Evolutionary conservation across 805 yeast genomes (phyloP).

Genomic region (Nakazawaea ishiwadae): DNA sequence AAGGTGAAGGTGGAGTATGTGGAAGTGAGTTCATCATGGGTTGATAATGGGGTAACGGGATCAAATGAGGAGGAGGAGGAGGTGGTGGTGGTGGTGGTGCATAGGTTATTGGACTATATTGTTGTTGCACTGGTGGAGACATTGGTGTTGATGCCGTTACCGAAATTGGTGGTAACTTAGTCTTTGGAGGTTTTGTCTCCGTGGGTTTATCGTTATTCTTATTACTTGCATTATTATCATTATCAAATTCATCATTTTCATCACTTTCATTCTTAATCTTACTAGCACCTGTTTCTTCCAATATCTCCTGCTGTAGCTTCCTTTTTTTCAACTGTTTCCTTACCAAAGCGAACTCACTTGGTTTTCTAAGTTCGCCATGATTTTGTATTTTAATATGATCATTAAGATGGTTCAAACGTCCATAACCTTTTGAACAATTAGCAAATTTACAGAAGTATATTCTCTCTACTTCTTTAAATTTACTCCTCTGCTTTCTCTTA

Average conservation of each 20-base stretch:
- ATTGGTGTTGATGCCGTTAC: not conserved
- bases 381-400: conserved; percentile 9
- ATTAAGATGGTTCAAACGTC: conserved; percentile 10
- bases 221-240: not conserved
- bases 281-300: conserved; percentile 1
- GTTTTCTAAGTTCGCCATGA: conserved; percentile 11
- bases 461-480: conserved; percentile 10
- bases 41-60: no score
- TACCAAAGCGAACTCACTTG: conserved; percentile 10
- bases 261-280: not conserved
- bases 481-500: conserved; percentile 7
- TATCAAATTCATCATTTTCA: not conserved
- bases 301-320: conserved; percentile 8
- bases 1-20: no score
- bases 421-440: conserved; percentile 9
- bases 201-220: no score
- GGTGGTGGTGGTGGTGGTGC: not conserved
- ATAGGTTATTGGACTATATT: no score
- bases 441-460: conserved; percentile 7
- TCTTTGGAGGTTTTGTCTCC: no score
- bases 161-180: not conserved
- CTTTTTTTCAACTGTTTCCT: conserved; percentile 7
- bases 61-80: no score
- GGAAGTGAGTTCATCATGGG: no score
- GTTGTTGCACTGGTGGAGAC: not conserved